Percentiles rank a stretch among this genome's conserved stretches.
Conservation (phyloP, 176 grass and related monocot genomes). For the Elymus sibiricus region DNA sequence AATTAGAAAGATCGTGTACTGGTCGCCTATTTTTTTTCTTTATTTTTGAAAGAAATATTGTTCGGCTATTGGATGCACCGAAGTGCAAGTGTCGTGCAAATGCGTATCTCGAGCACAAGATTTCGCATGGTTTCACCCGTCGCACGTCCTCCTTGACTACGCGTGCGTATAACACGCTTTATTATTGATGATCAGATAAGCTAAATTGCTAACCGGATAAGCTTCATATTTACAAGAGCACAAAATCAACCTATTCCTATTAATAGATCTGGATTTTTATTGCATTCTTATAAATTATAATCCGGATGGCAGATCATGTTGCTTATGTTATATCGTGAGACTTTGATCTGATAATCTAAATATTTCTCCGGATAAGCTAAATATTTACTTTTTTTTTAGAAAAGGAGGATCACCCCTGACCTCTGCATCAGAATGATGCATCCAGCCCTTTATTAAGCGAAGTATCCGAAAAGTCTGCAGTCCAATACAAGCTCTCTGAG, state of each 20-base stretch:
- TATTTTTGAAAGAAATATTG: too few species aligned
- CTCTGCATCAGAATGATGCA: too few species aligned
- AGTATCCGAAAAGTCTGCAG: too few species aligned
- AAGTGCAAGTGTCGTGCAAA: neutral
- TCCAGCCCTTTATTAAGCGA: too few species aligned
- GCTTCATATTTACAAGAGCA: neutral
- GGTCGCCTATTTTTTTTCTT: too few species aligned
- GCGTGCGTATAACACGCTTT: too few species aligned
- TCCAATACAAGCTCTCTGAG: too few species aligned
- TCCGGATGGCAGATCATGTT: neutral
- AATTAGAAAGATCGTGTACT: neutral
- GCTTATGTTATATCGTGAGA: neutral
- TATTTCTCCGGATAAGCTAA: neutral
- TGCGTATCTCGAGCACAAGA: neutral
- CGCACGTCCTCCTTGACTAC: neutral
- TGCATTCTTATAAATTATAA: too few species aligned
- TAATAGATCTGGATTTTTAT: too few species aligned
- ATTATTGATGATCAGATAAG: neutral
- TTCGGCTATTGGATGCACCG: neutral
- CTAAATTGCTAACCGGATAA: neutral
- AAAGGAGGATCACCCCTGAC: too few species aligned
- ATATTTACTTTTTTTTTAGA: too few species aligned
- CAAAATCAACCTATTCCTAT: too few species aligned
- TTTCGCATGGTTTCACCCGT: neutral
- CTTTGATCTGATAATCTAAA: neutral